phyloP scores from a whole-genome alignment of 495 filamentous ascomycete species.

The Aspergillus incahuasiensis region DNA sequence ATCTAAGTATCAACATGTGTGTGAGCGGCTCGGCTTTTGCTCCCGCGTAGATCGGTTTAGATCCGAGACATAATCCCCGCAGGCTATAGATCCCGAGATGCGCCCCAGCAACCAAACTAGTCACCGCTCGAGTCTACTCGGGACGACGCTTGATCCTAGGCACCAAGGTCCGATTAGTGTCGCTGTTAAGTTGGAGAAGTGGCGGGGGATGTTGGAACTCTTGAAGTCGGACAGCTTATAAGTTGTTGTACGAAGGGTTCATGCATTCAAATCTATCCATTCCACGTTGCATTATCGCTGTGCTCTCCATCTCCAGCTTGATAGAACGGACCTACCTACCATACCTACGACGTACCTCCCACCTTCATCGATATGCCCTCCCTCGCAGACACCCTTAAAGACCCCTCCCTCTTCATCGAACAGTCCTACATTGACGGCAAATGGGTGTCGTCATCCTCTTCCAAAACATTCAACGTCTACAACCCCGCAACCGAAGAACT shows the following conservation, averaged over 20 bases:
- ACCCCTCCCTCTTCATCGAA: conserved; percentile 37
- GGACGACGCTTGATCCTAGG: too few relatives aligned
- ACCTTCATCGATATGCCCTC: neutral
- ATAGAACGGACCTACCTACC: neutral
- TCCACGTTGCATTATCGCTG: too few relatives aligned
- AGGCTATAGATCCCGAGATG: neutral
- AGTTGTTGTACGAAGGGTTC: neutral
- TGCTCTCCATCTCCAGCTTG: neutral
- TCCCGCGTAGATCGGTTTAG: neutral
- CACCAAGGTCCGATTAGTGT: too few relatives aligned
- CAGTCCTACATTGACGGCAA: conserved; percentile 71
- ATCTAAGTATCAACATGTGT: neutral
- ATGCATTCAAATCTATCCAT: neutral
- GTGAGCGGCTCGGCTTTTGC: neutral
- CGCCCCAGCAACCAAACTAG: neutral
- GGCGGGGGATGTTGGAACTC: neutral
- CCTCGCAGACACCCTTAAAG: neutral
- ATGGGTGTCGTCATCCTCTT: conserved; percentile 55
- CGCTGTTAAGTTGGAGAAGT: neutral
- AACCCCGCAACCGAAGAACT: conserved; percentile 66
- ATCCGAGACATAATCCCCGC: neutral
- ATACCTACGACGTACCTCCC: too few relatives aligned
- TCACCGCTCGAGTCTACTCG: neutral
- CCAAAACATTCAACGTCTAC: conserved; percentile 65
- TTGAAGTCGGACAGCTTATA: neutral